Percentiles rank a stretch among this genome's conserved stretches.
Conservation (phyloP, 2,329 filamentous ascomycete genomes). For the Knufia fluminis region DNA sequence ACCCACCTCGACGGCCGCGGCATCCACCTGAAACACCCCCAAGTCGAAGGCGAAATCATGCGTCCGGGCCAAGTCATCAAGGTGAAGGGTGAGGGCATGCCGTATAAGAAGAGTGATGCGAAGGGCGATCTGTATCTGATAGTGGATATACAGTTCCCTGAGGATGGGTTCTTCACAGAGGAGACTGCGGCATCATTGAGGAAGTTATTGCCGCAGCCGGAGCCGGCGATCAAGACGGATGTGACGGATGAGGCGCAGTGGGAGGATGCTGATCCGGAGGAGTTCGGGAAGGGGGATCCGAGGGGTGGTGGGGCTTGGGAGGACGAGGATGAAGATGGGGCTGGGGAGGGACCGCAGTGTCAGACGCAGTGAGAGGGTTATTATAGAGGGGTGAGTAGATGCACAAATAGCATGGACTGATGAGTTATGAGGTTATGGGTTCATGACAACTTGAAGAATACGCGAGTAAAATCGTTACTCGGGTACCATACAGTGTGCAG, state of each 20-base stretch:
- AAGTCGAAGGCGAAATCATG: conserved; percentile 69
- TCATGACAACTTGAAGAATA: background rate
- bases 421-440: conserved; percentile 7
- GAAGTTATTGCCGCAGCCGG: conserved; percentile 62
- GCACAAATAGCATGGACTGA: too few relatives aligned
- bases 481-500: background rate
- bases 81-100: conserved; percentile 87
- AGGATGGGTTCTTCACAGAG: conserved; percentile 73
- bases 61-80: conserved; percentile 78
- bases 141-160: conserved; percentile 80
- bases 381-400: too few relatives aligned
- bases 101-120: conserved; percentile 70
- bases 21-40: conserved; percentile 68
- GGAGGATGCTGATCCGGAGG: conserved; percentile 73
- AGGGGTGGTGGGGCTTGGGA: conserved; percentile 38
- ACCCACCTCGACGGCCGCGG: conserved; percentile 91
- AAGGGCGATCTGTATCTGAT: conserved; percentile 82
- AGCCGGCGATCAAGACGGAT: conserved; percentile 56
- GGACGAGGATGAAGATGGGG: conserved; percentile 42
- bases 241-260: conserved; percentile 81
- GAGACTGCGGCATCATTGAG: conserved; percentile 56
- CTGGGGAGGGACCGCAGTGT: conserved; percentile 40
- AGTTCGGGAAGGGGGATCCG: conserved; percentile 42
- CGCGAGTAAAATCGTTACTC: too few relatives aligned
- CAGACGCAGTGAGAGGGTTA: conserved; percentile 35